Evolutionary conservation across 2,329 filamentous ascomycete genomes (phyloP).

Genomic region (Rhinocladiella similis): DNA sequence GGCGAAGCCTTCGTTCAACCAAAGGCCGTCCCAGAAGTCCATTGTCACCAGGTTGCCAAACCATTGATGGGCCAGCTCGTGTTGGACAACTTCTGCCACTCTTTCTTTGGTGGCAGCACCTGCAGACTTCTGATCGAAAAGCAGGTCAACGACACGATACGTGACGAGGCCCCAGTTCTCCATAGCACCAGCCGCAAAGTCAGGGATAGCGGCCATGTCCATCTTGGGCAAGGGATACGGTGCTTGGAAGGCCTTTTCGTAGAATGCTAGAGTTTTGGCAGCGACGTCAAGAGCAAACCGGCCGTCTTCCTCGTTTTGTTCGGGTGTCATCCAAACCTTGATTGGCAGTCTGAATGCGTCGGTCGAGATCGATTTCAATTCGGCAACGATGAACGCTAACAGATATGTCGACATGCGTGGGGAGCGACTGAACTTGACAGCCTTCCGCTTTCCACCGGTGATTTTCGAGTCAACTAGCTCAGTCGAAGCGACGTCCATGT

Average conservation of each 20-base stretch:
- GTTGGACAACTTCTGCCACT: slow-evolving; percentile 92
- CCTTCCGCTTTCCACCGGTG: slow-evolving; percentile 69
- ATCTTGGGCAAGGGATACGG: slow-evolving; percentile 88
- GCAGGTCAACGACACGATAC: slow-evolving; percentile 86
- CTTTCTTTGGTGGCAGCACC: slow-evolving; percentile 88
- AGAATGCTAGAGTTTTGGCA: slow-evolving; percentile 86
- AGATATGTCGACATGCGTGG: slow-evolving; percentile 96
- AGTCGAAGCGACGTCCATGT: slow-evolving; percentile 90
- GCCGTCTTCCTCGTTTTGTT: slow-evolving; percentile 86
- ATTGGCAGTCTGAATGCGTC: slow-evolving; percentile 89
- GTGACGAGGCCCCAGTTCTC: slow-evolving; percentile 98
- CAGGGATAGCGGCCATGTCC: slow-evolving; percentile 94
- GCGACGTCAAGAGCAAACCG: slow-evolving; percentile 88
- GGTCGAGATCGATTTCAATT: slow-evolving; percentile 91
- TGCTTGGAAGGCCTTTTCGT: slow-evolving; percentile 90
- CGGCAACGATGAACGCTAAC: slow-evolving; percentile 88
- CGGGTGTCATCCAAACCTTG: slow-evolving; percentile 88
- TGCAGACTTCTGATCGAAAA: slow-evolving; percentile 89
- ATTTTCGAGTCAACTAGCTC: slow-evolving; percentile 67
- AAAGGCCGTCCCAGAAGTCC: slow-evolving; percentile 98
- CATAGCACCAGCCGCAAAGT: slow-evolving; percentile 95
- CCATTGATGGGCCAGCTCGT: slow-evolving; percentile 97
- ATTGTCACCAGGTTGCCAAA: slow-evolving; percentile 97
- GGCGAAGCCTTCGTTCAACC: slow-evolving; percentile 92
- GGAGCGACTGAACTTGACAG: slow-evolving; percentile 87